Percentiles rank a stretch among this genome's conserved stretches.
These are phyloP conservation scores for Dendrostoma leiphaemia DNA, from an alignment of 2,329 filamentous ascomycete species.

Conservation along the genomic window DNA sequence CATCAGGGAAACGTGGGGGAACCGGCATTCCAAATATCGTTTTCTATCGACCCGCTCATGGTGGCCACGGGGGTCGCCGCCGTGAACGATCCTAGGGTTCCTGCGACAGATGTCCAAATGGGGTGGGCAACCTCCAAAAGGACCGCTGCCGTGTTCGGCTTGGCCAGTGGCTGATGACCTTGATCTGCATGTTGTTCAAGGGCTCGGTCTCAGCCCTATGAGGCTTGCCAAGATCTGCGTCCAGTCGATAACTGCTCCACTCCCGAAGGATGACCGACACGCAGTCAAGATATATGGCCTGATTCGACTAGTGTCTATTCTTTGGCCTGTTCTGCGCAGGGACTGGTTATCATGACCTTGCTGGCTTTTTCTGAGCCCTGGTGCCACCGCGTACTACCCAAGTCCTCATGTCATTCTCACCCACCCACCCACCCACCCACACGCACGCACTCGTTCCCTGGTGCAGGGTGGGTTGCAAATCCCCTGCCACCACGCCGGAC, in stretches of 20 bases:
- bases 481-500: constrained; percentile 8
- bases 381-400: background rate
- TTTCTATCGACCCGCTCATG: too few relatives aligned
- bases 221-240: constrained; percentile 1
- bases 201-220: constrained; percentile 18
- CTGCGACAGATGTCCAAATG: too few relatives aligned
- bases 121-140: background rate
- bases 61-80: too few relatives aligned
- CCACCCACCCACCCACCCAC: background rate
- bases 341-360: too few relatives aligned
- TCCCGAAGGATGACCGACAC: background rate
- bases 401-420: constrained; percentile 6
- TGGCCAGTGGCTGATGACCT: constrained; percentile 8
- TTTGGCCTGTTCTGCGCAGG: background rate
- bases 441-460: constrained; percentile 5
- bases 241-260: background rate
- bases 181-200: constrained; percentile 8
- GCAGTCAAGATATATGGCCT: background rate
- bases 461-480: constrained; percentile 13
- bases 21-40: background rate
- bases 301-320: background rate
- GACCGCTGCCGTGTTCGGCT: constrained; percentile 3
- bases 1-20: background rate
- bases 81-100: background rate
- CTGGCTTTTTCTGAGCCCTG: too few relatives aligned